These are phyloP conservation scores for Juncus inflexus DNA, from an alignment of 176 grass and related monocot species.

Conservation along the genomic window DNA sequence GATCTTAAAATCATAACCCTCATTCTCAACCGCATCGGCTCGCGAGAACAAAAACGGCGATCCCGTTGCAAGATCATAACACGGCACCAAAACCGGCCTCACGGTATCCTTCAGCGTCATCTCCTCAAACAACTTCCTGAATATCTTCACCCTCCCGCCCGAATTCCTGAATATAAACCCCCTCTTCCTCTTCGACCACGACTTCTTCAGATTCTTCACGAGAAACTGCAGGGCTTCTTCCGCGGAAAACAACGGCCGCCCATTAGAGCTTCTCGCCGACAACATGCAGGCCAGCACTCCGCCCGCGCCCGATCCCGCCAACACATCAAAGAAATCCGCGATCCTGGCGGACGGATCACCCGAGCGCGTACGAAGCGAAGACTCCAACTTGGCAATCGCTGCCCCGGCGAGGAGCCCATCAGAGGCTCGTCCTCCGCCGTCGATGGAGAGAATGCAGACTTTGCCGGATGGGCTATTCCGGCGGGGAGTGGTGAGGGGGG, in stretches of 20 bases:
- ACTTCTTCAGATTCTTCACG: constrained; percentile 26
- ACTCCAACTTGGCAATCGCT: constrained; percentile 57
- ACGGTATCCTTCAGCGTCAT: constrained; percentile 70
- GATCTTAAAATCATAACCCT: constrained; percentile 78
- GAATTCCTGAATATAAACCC: constrained; percentile 25
- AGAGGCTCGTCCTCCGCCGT: constrained; percentile 57
- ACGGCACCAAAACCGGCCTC: constrained; percentile 75
- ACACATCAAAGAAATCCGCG: constrained; percentile 84
- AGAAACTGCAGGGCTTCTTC: constrained; percentile 75
- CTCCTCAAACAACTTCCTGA: constrained; percentile 49
- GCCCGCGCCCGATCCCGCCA: constrained; percentile 71
- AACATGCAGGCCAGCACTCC: constrained; percentile 89
- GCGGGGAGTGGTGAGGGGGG: neutral
- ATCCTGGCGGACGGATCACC: constrained; percentile 49
- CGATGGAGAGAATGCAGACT: constrained; percentile 83
- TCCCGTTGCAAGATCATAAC: constrained; percentile 60
- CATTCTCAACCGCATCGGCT: constrained; percentile 83
- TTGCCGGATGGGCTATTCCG: constrained; percentile 15
- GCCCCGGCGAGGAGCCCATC: constrained; percentile 72
- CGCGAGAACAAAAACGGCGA: constrained; percentile 92
- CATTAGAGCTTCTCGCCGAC: constrained; percentile 41
- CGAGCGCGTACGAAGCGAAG: constrained; percentile 48
- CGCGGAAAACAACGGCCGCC: constrained; percentile 64
- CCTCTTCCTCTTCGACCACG: constrained; percentile 25
- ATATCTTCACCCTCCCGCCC: constrained; percentile 18